These are phyloP conservation scores for Plasmodium cynomolgi DNA, from an alignment of 169 alveolate species.

Conservation along the genomic window DNA sequence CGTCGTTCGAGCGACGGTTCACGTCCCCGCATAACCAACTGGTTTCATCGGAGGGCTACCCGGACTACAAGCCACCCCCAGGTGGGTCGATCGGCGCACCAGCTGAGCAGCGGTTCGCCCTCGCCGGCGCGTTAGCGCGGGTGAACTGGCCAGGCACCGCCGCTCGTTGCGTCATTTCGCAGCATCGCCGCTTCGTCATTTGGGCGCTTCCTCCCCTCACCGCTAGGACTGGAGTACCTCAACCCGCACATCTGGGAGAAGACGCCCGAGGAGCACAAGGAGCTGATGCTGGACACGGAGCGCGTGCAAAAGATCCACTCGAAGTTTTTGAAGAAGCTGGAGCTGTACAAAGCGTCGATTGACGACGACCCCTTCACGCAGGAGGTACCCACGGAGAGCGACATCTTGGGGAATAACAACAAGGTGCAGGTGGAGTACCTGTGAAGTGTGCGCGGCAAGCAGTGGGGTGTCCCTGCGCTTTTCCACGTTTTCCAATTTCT, in stretches of 20 bases:
- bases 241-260: slow-evolving; percentile 71
- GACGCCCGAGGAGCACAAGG: slow-evolving; percentile 73
- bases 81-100: neutral
- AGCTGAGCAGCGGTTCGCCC: too few relatives aligned
- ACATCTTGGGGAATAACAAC: slow-evolving; percentile 13
- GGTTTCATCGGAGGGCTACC: slow-evolving; percentile 29
- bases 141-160: too few relatives aligned
- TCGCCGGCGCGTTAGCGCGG: too few relatives aligned
- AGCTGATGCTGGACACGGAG: slow-evolving; percentile 72
- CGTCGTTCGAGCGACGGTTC: slow-evolving; percentile 47
- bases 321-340: slow-evolving; percentile 63
- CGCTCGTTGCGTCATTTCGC: neutral
- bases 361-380: slow-evolving; percentile 79
- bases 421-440: slow-evolving; percentile 35
- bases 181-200: neutral
- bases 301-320: slow-evolving; percentile 67
- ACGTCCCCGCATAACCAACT: slow-evolving; percentile 17
- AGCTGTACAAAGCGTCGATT: slow-evolving; percentile 67
- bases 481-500: neutral
- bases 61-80: slow-evolving; percentile 60
- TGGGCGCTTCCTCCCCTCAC: neutral
- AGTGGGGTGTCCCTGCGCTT: neutral
- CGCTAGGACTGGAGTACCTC: slow-evolving; percentile 75
- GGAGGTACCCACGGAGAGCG: slow-evolving; percentile 65
- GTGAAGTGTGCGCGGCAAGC: neutral